Evolutionary conservation across 306 rosid genomes (phyloP).

Genomic region (Cicer yamashitae): DNA sequence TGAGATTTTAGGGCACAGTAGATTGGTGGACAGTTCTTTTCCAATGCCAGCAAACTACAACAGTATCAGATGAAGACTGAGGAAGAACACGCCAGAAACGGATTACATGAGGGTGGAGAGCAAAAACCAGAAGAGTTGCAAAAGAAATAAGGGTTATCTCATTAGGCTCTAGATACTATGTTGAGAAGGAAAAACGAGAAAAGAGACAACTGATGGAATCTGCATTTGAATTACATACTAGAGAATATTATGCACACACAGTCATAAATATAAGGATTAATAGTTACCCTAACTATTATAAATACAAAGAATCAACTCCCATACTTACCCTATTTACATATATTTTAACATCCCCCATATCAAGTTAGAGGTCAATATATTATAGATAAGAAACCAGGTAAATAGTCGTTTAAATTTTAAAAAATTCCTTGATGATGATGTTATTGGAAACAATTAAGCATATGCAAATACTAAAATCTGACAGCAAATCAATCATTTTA

Average conservation of each 20-base stretch:
- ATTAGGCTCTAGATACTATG: too few species aligned
- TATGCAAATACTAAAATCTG: neutral
- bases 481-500: neutral
- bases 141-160: too few species aligned
- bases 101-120: too few species aligned
- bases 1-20: too few species aligned
- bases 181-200: too few species aligned
- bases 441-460: slow-evolving; percentile 5
- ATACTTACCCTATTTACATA: neutral
- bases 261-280: neutral
- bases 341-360: neutral
- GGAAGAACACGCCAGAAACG: too few species aligned
- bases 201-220: neutral
- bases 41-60: too few species aligned
- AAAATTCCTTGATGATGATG: slow-evolving; percentile 6
- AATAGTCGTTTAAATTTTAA: neutral
- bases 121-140: too few species aligned
- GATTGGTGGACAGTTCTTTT: too few species aligned
- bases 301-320: neutral
- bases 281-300: neutral
- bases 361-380: slow-evolving; percentile 3
- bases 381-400: neutral
- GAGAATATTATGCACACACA: neutral
- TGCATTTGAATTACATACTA: too few species aligned
- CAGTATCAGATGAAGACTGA: too few species aligned